Evolutionary conservation across 2,329 filamentous ascomycete species (phyloP).

Genomic region (Colletotrichum sidae): DNA sequence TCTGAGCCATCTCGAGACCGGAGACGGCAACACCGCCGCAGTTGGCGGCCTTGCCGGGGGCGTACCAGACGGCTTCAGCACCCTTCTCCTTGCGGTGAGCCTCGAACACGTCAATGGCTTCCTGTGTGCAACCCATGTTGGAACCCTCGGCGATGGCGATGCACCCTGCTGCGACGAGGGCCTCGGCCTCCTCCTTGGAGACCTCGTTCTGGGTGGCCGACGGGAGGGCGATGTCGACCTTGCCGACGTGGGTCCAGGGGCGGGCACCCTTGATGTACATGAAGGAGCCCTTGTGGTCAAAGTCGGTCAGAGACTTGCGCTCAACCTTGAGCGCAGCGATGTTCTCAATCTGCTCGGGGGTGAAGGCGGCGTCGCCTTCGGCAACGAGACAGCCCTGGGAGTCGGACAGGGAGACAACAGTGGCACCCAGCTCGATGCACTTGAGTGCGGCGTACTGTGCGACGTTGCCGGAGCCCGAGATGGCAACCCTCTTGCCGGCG

Average conservation of each 20-base stretch:
- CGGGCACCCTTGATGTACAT: constrained; percentile 88
- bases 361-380: constrained; percentile 77
- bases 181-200: constrained; percentile 87
- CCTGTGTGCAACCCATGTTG: constrained; percentile 99
- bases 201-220: constrained; percentile 99
- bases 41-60: constrained; percentile 96
- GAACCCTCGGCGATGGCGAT: constrained; percentile 94
- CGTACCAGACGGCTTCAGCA: constrained; percentile 86
- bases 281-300: constrained; percentile 75
- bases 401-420: constrained; percentile 93
- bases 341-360: constrained; percentile 79
- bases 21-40: constrained; percentile 97
- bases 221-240: constrained; percentile 91
- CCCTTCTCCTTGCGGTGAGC: constrained; percentile 77
- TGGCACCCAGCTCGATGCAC: constrained; percentile 94
- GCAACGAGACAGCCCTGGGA: constrained; percentile 87
- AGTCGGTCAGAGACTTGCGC: constrained; percentile 82
- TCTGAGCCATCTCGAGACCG: constrained; percentile 99
- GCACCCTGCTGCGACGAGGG: constrained; percentile 79
- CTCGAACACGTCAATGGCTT: constrained; percentile 95
- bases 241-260: constrained; percentile 91
- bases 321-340: constrained; percentile 90
- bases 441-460: constrained; percentile 98
- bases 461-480: constrained; percentile 97
- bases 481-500: constrained; percentile 90